phyloP scores from a whole-genome alignment of 2,329 filamentous ascomycete genomes.

The Pleoardoris graminearum region DNA sequence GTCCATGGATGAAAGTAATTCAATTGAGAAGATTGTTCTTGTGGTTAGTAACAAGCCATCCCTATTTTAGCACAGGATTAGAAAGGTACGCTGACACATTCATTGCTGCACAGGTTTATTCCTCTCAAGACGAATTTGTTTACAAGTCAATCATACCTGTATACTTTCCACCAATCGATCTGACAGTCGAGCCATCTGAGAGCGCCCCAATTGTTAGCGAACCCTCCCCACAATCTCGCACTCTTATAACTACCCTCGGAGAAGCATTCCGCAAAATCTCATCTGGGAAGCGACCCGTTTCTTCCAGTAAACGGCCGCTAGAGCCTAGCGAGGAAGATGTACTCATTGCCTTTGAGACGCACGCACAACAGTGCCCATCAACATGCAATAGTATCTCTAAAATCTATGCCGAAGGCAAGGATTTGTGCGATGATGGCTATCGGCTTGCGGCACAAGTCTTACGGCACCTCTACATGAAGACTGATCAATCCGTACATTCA shows the following conservation, averaged over 20 bases:
- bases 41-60: not conserved
- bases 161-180: slow-evolving; percentile 34
- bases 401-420: slow-evolving; percentile 22
- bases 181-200: slow-evolving; percentile 17
- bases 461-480: slow-evolving; percentile 27
- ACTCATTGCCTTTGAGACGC: slow-evolving; percentile 31
- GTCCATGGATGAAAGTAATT: slow-evolving; percentile 18
- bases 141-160: slow-evolving; percentile 39
- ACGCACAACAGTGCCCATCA: slow-evolving; percentile 28
- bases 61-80: not conserved
- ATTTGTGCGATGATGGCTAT: slow-evolving; percentile 30
- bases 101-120: slow-evolving; percentile 31
- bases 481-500: slow-evolving; percentile 26
- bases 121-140: slow-evolving; percentile 33
- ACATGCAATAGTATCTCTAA: slow-evolving; percentile 24
- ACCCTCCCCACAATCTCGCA: slow-evolving; percentile 16
- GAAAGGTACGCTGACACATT: not conserved
- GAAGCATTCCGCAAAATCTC: slow-evolving; percentile 29
- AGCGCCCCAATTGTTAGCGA: not conserved
- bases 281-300: slow-evolving; percentile 22
- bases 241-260: slow-evolving; percentile 24
- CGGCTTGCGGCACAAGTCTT: slow-evolving; percentile 23
- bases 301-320: slow-evolving; percentile 9
- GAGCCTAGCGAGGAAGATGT: slow-evolving; percentile 15
- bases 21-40: slow-evolving; percentile 30